phyloP scores from a whole-genome alignment of 805 yeast genomes.

The Candida tammaniensis region DNA sequence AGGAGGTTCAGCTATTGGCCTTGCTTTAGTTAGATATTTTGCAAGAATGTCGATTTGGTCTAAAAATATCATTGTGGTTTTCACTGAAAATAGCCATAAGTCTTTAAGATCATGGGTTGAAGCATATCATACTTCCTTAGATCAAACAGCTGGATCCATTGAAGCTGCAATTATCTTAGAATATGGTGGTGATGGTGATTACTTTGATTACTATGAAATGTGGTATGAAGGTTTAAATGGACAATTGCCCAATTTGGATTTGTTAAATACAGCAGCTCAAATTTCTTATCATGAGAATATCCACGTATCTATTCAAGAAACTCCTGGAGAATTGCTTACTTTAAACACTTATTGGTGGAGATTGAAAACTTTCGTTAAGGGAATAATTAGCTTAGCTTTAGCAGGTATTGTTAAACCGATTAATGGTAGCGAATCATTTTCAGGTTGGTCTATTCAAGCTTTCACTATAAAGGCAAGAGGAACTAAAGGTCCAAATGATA shows the following conservation, averaged over 20 bases:
- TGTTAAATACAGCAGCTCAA: conserved; percentile 76
- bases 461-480: conserved; percentile 74
- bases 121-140: conserved; percentile 83
- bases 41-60: conserved; percentile 92
- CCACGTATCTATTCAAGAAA: conserved; percentile 62
- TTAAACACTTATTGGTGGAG: conserved; percentile 53
- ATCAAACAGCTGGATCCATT: conserved; percentile 87
- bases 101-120: conserved; percentile 87
- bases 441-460: conserved; percentile 96
- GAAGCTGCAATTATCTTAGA: conserved; percentile 89
- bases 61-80: conserved; percentile 83
- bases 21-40: conserved; percentile 77
- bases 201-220: conserved; percentile 71
- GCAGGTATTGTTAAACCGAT: conserved; percentile 60
- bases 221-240: conserved; percentile 90
- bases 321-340: conserved; percentile 44
- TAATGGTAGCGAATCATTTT: conserved; percentile 84
- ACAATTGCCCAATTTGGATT: conserved; percentile 89
- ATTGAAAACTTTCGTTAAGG: conserved; percentile 54
- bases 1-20: conserved; percentile 74
- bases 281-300: conserved; percentile 76
- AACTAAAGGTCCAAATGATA: conserved; percentile 58
- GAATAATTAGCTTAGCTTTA: conserved; percentile 65
- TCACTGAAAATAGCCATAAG: conserved; percentile 67
- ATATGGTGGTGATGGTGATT: conserved; percentile 63